These are phyloP conservation scores for Juglanconis oblonga DNA, from an alignment of 2,329 filamentous ascomycete species.

Conservation along the genomic window DNA sequence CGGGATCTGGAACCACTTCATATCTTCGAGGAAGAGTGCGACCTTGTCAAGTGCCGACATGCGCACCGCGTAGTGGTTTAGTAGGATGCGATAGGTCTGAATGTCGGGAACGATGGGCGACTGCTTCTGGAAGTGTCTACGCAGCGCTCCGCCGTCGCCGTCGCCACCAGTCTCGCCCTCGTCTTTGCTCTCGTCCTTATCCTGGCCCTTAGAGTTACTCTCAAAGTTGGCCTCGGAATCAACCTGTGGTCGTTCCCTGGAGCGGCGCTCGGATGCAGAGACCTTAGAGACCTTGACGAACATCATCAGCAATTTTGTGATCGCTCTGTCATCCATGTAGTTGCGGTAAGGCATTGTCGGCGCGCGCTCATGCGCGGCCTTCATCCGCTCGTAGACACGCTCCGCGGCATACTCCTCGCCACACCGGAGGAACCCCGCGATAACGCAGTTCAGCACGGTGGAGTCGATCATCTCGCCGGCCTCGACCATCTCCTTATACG, in stretches of 20 bases:
- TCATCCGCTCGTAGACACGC: constrained; percentile 82
- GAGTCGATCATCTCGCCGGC: constrained; percentile 87
- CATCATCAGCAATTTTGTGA: constrained; percentile 57
- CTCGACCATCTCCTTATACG: constrained; percentile 81
- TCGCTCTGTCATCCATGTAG: constrained; percentile 45
- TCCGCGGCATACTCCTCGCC: constrained; percentile 76
- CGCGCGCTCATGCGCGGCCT: constrained; percentile 48
- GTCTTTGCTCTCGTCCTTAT: background rate
- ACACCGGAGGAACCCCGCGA: constrained; percentile 71
- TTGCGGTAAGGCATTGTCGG: constrained; percentile 40
- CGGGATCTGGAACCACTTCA: constrained; percentile 66
- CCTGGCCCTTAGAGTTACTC: background rate
- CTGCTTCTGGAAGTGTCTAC: constrained; percentile 52
- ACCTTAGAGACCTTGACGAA: constrained; percentile 53
- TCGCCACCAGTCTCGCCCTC: background rate
- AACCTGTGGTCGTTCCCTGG: background rate
- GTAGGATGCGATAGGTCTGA: constrained; percentile 74
- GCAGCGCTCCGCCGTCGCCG: constrained; percentile 37
- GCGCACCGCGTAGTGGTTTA: constrained; percentile 68
- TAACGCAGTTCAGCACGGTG: constrained; percentile 80
- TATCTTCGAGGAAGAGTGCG: constrained; percentile 72
- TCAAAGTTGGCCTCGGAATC: background rate
- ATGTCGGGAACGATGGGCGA: constrained; percentile 71
- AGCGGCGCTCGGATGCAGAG: constrained; percentile 37
- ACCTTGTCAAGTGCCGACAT: constrained; percentile 72